These are phyloP conservation scores for Uromyces viciae-fabae DNA, from an alignment of 1,284 basidiomycete genomes.

Conservation along the genomic window DNA sequence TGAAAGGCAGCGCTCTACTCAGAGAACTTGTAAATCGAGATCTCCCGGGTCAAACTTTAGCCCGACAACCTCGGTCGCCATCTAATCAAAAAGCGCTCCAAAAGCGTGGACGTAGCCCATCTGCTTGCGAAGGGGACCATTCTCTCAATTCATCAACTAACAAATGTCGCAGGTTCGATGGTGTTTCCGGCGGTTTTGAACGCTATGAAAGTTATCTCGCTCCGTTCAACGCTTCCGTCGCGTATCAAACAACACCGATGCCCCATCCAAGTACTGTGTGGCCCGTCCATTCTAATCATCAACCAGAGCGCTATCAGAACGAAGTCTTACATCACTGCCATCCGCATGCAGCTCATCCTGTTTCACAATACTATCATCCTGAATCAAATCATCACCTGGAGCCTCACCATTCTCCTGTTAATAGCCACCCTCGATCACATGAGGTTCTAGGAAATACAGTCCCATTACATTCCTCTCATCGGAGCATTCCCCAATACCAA, in stretches of 20 bases:
- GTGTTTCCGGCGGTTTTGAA: conserved; percentile 11
- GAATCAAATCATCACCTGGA: conserved; percentile 22
- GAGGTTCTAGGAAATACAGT: conserved; percentile 12
- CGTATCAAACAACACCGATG: conserved; percentile 10
- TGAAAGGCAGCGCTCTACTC: conserved; percentile 25
- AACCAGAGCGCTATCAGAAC: conserved; percentile 9
- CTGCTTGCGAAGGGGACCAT: conserved; percentile 12
- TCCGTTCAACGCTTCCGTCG: conserved; percentile 15
- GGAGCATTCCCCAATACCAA: conserved; percentile 10
- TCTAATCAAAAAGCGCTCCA: conserved; percentile 17
- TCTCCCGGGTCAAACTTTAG: conserved; percentile 18
- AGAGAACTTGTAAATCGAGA: conserved; percentile 37
- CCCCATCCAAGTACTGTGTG: conserved; percentile 12
- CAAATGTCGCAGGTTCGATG: conserved; percentile 23
- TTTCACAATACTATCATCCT: conserved; percentile 10
- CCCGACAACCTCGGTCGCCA: conserved; percentile 16
- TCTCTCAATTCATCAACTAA: conserved; percentile 10
- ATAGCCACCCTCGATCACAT: conserved; percentile 17
- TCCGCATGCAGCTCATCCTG: conserved; percentile 16
- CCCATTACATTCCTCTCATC: conserved; percentile 6
- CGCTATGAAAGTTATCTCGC: conserved; percentile 16
- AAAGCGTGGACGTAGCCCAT: conserved; percentile 22
- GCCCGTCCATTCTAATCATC: conserved; percentile 7
- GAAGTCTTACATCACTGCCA: conserved; percentile 22
- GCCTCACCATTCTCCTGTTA: conserved; percentile 20